Evolutionary conservation across 148 eudicot genomes (phyloP).

Genomic region (Diospyros lotus): DNA sequence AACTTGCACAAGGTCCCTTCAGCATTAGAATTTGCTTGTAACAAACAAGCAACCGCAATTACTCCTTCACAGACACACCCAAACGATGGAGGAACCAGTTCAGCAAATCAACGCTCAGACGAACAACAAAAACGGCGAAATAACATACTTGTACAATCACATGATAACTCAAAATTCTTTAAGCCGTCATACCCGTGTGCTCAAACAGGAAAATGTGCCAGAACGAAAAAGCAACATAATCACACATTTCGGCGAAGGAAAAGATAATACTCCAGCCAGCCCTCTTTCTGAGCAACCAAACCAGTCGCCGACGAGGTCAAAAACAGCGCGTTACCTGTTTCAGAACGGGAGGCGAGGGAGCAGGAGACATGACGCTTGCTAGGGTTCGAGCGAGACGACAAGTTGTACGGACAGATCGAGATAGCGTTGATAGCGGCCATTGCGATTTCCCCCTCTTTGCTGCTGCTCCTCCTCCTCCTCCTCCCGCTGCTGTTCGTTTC

Average conservation of each 20-base stretch:
- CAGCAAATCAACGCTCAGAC: too few species aligned
- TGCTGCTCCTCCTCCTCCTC: too few species aligned
- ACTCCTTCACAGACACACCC: neutral
- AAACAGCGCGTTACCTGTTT: constrained; percentile 24
- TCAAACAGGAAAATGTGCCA: neutral
- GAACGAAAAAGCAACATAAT: neutral
- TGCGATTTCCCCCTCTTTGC: neutral
- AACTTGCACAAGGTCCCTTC: neutral
- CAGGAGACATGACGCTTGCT: constrained; percentile 40
- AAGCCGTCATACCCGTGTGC: neutral
- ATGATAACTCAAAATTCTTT: neutral
- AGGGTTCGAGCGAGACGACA: constrained; percentile 40
- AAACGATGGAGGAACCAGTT: neutral
- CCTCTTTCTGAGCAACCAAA: neutral
- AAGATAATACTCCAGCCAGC: neutral
- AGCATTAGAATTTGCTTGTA: neutral
- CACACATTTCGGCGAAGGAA: neutral
- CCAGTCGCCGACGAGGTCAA: neutral
- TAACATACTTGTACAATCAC: neutral
- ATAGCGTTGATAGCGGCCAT: constrained; percentile 63
- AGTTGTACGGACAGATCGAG: constrained; percentile 46
- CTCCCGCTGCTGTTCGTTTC: neutral
- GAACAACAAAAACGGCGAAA: neutral
- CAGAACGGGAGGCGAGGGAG: constrained; percentile 32
- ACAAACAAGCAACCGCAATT: neutral